Evolutionary conservation across 495 filamentous ascomycete genomes (phyloP), one percentile per base, ranked within the genome.

Genomic region (Chaetomium fimeti): DNA sequence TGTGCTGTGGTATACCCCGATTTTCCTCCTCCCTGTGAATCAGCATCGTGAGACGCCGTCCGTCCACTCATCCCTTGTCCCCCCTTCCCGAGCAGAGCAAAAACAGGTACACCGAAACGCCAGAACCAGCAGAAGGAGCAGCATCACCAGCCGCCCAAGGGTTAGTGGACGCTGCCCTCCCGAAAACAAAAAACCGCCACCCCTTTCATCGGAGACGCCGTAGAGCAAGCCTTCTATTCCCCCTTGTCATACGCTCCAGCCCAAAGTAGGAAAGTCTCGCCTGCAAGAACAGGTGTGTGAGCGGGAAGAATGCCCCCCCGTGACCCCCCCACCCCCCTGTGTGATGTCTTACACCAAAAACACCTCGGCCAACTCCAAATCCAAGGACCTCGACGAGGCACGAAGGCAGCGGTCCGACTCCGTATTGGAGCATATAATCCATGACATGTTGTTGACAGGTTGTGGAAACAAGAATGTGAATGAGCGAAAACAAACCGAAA

Each of bases 211-310:
- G 20, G 51, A 32, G 22, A 28, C 27, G 53, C 61, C 61, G 42
- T 27, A 28, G 25, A 24, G 27, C 61, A 57, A 49, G 48, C 43
- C 52, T 49, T 63, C 53, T 49, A 63, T 38, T 57, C 48, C 61
- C 61, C 52, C 13, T 36, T 56, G 45, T 53, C 20, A 43, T 27
- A 53, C 28, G 24, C 16, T 52, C 54, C 47, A 58, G 18, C 29
- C 54, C 15, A 59, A 64, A 52, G 55, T 47, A 51, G 43, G 43
- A 38, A 60, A 53, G 38, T 13, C 48, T 16, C 38, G 15, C 18
- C 38, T 0, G 22, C 16, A 16, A 24, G 15, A 43, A 25, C 18
- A 6, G 9, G 18, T 51, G 20, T 24, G 22, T 55, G n/a, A 61
- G 20, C 15, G 20, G 16, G 32, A 15, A 20, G 28, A 38, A 52